These are phyloP conservation scores for Ettlia oleoabundans DNA, from an alignment of 139 green algal species.

Conservation along the genomic window DNA sequence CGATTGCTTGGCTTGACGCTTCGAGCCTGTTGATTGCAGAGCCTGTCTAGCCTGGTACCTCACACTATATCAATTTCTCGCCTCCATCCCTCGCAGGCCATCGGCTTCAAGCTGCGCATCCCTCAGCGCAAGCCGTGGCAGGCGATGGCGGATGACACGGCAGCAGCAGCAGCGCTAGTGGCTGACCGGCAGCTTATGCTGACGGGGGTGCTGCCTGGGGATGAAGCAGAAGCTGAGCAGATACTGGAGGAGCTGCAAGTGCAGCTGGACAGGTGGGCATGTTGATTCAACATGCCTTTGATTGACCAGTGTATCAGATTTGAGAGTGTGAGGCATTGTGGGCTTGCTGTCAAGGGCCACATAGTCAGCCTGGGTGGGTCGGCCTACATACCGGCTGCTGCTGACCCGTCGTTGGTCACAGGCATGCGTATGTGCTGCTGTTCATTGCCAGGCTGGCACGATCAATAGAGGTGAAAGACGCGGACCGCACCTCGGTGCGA, in stretches of 20 bases:
- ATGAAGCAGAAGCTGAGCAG: slow-evolving; percentile 14
- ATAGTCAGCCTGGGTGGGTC: no score
- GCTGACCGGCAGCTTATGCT: slow-evolving; percentile 35
- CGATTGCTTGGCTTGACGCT: no score
- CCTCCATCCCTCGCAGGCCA: no score
- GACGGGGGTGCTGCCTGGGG: slow-evolving; percentile 44
- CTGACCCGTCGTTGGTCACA: not conserved
- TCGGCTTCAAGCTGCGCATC: slow-evolving; percentile 84
- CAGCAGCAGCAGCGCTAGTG: slow-evolving; percentile 32
- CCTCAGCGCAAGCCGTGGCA: slow-evolving; percentile 84
- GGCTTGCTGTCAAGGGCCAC: no score
- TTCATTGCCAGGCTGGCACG: not conserved
- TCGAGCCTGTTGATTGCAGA: no score
- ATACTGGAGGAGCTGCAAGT: slow-evolving; percentile 37
- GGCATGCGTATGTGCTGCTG: not conserved
- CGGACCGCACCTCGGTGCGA: slow-evolving; percentile 45
- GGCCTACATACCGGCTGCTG: not conserved
- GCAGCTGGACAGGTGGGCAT: slow-evolving; percentile 34
- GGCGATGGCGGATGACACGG: slow-evolving; percentile 70
- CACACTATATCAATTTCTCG: no score
- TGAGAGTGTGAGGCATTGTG: no score
- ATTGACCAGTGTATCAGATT: no score
- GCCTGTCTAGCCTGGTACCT: no score
- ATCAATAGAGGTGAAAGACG: slow-evolving; percentile 49
- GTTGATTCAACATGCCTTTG: no score